Conservation (phyloP, 73 alveolate genomes). For the Halteria grandinella region DNA sequence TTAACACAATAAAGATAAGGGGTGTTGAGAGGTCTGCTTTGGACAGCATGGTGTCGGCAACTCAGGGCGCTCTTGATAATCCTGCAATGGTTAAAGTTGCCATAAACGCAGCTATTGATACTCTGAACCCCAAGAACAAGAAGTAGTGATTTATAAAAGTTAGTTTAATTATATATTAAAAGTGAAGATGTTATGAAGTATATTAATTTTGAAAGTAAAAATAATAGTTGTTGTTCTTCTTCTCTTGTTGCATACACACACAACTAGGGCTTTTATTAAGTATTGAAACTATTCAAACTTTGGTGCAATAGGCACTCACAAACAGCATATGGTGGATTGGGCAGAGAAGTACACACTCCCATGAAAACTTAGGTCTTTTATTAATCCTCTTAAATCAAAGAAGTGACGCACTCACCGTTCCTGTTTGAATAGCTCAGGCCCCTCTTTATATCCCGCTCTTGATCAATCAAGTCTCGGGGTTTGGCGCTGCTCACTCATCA, state of each 20-base stretch:
- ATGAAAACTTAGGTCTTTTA: not conserved
- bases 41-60: slow-evolving; percentile 12
- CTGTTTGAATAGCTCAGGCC: too few species aligned
- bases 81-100: slow-evolving; percentile 13
- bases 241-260: not conserved
- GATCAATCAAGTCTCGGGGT: too few species aligned
- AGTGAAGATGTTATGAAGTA: too few species aligned
- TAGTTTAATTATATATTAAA: too few species aligned
- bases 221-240: not conserved
- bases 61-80: slow-evolving; percentile 21
- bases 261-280: too few species aligned
- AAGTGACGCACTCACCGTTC: too few species aligned
- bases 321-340: too few species aligned
- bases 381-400: not conserved
- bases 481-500: slow-evolving; percentile 51
- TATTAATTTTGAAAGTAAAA: too few species aligned
- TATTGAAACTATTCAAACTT: too few species aligned
- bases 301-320: too few species aligned
- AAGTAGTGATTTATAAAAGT: not conserved
- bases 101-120: slow-evolving; percentile 22
- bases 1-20: not conserved
- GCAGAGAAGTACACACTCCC: not conserved
- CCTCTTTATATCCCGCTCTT: too few species aligned
- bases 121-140: not conserved
- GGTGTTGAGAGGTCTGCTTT: slow-evolving; percentile 21